phyloP scores from a whole-genome alignment of 2,329 filamentous ascomycete species.

The Diplodia sapinea region DNA sequence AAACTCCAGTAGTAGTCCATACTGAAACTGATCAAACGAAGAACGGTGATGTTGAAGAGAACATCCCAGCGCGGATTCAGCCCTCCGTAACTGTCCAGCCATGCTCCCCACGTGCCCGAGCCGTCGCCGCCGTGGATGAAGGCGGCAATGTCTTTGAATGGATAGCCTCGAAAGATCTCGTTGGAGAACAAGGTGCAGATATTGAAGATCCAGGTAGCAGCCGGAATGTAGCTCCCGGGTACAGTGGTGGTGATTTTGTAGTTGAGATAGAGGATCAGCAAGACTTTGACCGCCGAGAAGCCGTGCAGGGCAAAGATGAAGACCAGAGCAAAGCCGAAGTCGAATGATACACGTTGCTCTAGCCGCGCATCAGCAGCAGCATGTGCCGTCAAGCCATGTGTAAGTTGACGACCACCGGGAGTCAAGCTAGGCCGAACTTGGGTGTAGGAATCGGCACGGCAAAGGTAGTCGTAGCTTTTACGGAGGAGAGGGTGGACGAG shows the following conservation, averaged over 20 bases:
- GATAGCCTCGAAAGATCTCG: slow-evolving; percentile 81
- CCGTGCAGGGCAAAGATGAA: slow-evolving; percentile 84
- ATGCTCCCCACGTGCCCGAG: slow-evolving; percentile 66
- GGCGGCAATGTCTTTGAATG: slow-evolving; percentile 63
- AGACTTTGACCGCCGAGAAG: slow-evolving; percentile 80
- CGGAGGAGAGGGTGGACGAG: slow-evolving; percentile 80
- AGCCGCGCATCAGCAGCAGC: slow-evolving; percentile 60
- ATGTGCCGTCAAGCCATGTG: slow-evolving; percentile 51
- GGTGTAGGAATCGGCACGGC: slow-evolving; percentile 53
- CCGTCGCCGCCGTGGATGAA: slow-evolving; percentile 48
- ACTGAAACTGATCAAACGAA: slow-evolving; percentile 95
- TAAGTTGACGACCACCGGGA: slow-evolving; percentile 41
- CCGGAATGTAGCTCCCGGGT: slow-evolving; percentile 73
- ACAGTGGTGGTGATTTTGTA: slow-evolving; percentile 77
- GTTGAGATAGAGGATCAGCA: slow-evolving; percentile 80
- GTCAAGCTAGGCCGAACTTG: slow-evolving; percentile 46
- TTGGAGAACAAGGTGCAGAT: slow-evolving; percentile 86
- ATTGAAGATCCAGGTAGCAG: slow-evolving; percentile 88
- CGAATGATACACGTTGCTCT: slow-evolving; percentile 77
- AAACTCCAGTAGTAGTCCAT: slow-evolving; percentile 95
- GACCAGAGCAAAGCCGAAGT: slow-evolving; percentile 78
- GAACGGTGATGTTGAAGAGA: slow-evolving; percentile 94
- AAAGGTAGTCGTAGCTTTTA: slow-evolving; percentile 67
- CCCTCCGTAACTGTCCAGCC: slow-evolving; percentile 79
- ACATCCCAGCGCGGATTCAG: slow-evolving; percentile 93